Evolutionary conservation across 768 basidiomycete species (phyloP), one percentile per base, ranked within the genome.

Genomic region (Podaxis pistillaris): DNA sequence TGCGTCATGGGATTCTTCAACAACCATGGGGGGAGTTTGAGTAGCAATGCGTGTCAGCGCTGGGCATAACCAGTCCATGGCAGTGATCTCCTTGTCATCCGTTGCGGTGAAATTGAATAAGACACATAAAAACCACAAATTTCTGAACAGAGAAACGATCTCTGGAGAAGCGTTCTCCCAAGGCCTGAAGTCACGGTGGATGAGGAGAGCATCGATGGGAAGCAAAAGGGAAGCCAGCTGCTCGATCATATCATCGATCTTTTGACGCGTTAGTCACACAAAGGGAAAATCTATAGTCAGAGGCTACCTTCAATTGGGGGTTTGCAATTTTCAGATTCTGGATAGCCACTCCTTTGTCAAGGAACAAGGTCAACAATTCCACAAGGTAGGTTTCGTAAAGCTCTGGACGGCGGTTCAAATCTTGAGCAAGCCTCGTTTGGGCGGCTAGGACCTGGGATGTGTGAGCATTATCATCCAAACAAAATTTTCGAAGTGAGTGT

Each of bases 101-200:
- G 78, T 74, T 5, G 75, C 76, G 2, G 93, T 89, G 67, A 98
- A 91, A 22, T 89, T 84, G 68, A 96, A 94, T 15, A 96, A 83
- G 26, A 91, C 84, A 71, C 93, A 94, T 19, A 98, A 75, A 74
- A 96, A 94, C 96, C 96, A 99, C 75, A 95, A 81, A 69, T 93
- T 94, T 49, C 95, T 86, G 83, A 97, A 98, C 22, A 94, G 78
- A 4, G 86, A 78, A 11, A 90, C 86, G 12, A 93, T 71, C 24
- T 86, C 86, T 4, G 85, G 70, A 0, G 87, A 79, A 19, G 86
- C 74, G 28, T 81, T 74, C 17, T 79, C 57, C 37, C 86, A 82
- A 1, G 90, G 86, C 50, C 82, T 80, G 72, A 90, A 91, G 63
- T 88, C 86, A 13, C 74, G 67, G 68, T 94, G 92, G 37, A 81